Evolutionary conservation across 805 yeast genomes (phyloP).

Genomic region (Saccharomyces cerevisiae): DNA sequence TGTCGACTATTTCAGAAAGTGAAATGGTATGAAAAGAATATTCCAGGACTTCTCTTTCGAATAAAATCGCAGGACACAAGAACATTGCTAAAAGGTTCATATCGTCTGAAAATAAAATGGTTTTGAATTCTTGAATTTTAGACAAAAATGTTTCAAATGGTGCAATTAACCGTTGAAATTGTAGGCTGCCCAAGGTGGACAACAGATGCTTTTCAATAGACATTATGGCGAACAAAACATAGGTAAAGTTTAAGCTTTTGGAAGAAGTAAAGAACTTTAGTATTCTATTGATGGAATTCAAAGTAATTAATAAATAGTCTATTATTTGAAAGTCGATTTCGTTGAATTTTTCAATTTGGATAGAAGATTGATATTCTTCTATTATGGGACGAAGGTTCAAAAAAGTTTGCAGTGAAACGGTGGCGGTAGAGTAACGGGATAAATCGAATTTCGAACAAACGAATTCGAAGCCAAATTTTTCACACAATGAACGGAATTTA

Average conservation of each 20-base stretch:
- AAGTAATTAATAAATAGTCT: slow-evolving; percentile 1
- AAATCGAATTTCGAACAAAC: slow-evolving; percentile 6
- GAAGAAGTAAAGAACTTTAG: slow-evolving; percentile 8
- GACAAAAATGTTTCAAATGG: slow-evolving; percentile 6
- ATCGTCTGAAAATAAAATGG: slow-evolving; percentile 8
- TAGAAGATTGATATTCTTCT: background rate
- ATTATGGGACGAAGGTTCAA: slow-evolving; percentile 6
- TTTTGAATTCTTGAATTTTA: slow-evolving; percentile 5
- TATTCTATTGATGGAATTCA: slow-evolving; percentile 8
- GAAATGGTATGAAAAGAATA: slow-evolving; percentile 11
- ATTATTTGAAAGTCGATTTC: slow-evolving; percentile 8
- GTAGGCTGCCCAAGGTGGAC: slow-evolving; percentile 2
- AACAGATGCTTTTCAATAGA: slow-evolving; percentile 10
- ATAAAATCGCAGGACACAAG: slow-evolving; percentile 12
- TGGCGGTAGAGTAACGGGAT: slow-evolving; percentile 12
- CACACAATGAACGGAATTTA: slow-evolving; percentile 7
- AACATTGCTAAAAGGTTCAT: slow-evolving; percentile 11
- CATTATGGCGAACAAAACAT: slow-evolving; percentile 6
- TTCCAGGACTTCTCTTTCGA: slow-evolving; percentile 14
- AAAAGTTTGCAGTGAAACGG: slow-evolving; percentile 5
- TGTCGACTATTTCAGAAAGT: slow-evolving; percentile 14
- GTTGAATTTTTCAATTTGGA: slow-evolving; percentile 4
- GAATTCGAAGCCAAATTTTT: background rate
- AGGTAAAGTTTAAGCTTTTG: slow-evolving; percentile 6
- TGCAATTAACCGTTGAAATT: slow-evolving; percentile 5